Evolutionary conservation across 495 filamentous ascomycete species (phyloP), one percentile per base, ranked within the genome.

Genomic region (Tuber calosporum): DNA sequence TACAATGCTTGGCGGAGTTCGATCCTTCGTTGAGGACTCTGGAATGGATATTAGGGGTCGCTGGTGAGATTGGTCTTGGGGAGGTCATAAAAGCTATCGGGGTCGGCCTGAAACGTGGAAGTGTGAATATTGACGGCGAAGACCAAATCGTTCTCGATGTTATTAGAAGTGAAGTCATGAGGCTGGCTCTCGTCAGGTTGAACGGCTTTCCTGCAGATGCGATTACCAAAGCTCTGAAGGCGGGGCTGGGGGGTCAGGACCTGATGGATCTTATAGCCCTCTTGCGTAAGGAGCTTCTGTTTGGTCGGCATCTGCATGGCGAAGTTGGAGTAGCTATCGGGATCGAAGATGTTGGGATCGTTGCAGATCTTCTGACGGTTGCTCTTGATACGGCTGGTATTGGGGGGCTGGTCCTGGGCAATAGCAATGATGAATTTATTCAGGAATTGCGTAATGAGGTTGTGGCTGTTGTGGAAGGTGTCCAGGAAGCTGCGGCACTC

Each of bases 311-410:
- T 22, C 43, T 41, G 20, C 22, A 68, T 30, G 22, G 48, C 5
- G 71, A 67, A 40, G 34, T 67, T 26, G 75, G 69, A 41, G 36
- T 77, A 13, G 74, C 69, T 30, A 66, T 81, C 37, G 74, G 77
- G 13, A 76, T 81, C 3, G 71, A 77, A 2, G 80, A 82, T 71
- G 37, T 78, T 41, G 81, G 77, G 36, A 71, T 80, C 41, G 71
- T 81, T 26, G 69, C 77, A 8, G 76, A 76, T 22, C 30, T 82
- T 19, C 73, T 82, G 30, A 81, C 77, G 1, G 53, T 71, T 37
- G 74, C 71, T 22, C 48, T 82, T 5, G 80, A 82, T 36, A 76
- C 80, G 30, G 70, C 81, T 38, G 80, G 80, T 11, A 72, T 82
- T 36, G 70, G 74, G 19, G 80, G 77, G 8, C 36, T 82, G 1